Evolutionary conservation across 176 grass and related monocot species (phyloP), one percentile per base, ranked within the genome.

Genomic region (Triticum urartu): DNA sequence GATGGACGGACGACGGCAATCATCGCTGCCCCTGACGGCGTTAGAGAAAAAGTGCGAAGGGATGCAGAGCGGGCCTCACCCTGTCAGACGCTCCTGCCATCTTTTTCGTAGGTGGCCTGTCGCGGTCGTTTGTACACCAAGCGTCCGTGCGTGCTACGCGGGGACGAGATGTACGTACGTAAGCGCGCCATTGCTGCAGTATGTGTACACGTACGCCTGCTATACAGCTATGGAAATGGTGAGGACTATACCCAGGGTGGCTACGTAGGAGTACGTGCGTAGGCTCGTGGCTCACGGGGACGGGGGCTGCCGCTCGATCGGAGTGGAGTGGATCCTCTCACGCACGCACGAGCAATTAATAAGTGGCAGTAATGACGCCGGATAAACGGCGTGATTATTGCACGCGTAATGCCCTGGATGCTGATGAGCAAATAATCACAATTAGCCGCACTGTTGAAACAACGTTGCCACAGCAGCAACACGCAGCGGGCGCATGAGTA

Each of bases 81-180:
- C 64, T 39, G 80, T 88, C 80, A 84, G 17, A 30, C 74, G 73
- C 64, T 38, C n/a, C 64, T 38, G 40, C 86, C 62, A 0, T 1
- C 24, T 14, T 3, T 3, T 35, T n/a, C 2, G 68, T 13, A 54
- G 85, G 78, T 54, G 64, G 38, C 12, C 64, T 79, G 81, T 83
- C 87, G 28, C 52, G 28, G 81, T 83, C 52, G 74, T 62, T 84
- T 79, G 75, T 64, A 25, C 75, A 1, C 66, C 50, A 88, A 69
- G 74, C 12, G 4, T 48, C n/a, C 64, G 52, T 22, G 36, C 26
- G 62, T 1, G 5, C 63, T 0, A 11, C 25, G 63, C 25, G 11
- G 25, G 18, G 15, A 54, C 50, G 50, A 18, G 45, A 14, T 18
- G 50, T 54, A 54, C 52, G 61, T 64, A 52, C 54, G 62, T 64